Evolutionary conservation across 768 basidiomycete genomes (phyloP).

Genomic region (Scleroderma citrinum): DNA sequence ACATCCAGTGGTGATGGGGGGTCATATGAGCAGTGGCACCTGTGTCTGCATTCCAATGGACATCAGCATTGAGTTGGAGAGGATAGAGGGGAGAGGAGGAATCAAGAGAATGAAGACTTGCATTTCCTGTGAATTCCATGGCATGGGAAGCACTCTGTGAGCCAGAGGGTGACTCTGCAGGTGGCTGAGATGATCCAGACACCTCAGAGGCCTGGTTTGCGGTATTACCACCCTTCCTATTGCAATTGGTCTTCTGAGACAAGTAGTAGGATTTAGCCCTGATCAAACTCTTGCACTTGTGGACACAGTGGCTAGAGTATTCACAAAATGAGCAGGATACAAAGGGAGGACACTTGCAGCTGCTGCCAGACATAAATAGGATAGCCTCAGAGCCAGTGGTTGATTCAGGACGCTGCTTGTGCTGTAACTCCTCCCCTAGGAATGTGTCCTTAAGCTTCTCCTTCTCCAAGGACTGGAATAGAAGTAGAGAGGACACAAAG

Average conservation of each 20-base stretch:
- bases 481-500: conserved; percentile 8
- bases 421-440: background rate
- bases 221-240: background rate
- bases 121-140: conserved; percentile 3
- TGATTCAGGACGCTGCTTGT: background rate
- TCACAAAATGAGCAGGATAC: background rate
- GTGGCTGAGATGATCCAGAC: background rate
- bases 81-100: background rate
- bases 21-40: conserved; percentile 32
- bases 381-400: background rate
- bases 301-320: background rate
- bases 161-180: background rate
- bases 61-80: conserved; percentile 1
- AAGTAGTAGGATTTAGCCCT: background rate
- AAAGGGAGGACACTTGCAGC: background rate
- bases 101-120: conserved; percentile 5
- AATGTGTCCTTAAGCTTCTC: conserved; percentile 4
- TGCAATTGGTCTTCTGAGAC: background rate
- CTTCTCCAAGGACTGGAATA: conserved; percentile 1
- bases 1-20: conserved; percentile 14
- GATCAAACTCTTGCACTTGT: background rate
- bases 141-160: background rate
- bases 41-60: conserved; percentile 27
- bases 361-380: background rate
- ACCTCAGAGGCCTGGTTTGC: background rate